These are phyloP conservation scores for Erythrophleum ivorense DNA, from an alignment of 331 rosid genomes.

Conservation along the genomic window DNA sequence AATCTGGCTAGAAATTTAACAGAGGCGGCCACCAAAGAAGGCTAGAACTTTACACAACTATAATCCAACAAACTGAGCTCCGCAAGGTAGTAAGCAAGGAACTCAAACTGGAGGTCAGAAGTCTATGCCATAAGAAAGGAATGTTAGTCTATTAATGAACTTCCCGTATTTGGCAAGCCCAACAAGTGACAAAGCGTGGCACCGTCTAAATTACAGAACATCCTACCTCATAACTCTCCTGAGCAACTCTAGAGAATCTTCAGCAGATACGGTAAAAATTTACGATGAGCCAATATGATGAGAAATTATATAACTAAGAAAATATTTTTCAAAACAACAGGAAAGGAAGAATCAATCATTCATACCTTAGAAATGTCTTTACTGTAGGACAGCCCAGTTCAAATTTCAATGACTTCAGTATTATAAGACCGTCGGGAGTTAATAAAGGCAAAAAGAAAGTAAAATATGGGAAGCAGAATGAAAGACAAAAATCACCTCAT, in stretches of 20 bases:
- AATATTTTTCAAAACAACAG: neutral
- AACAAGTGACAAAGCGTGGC: neutral
- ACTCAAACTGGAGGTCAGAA: conserved; percentile 71
- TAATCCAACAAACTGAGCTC: conserved; percentile 92
- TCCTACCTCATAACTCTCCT: conserved; percentile 61
- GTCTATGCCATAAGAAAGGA: conserved; percentile 48
- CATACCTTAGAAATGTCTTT: conserved; percentile 81
- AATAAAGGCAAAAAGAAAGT: conserved; percentile 8
- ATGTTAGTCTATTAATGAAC: conserved; percentile 9
- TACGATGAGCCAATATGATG: conserved; percentile 18
- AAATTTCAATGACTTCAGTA: conserved; percentile 74
- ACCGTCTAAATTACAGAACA: neutral
- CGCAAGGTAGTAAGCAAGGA: conserved; percentile 75
- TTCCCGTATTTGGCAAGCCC: neutral
- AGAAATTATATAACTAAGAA: no score
- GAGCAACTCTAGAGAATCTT: conserved; percentile 64
- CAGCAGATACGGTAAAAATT: conserved; percentile 49
- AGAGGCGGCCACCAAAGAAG: conserved; percentile 90
- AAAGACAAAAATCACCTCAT: conserved; percentile 58
- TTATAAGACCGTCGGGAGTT: neutral
- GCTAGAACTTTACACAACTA: conserved; percentile 70
- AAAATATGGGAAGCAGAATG: neutral
- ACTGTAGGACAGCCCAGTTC: conserved; percentile 91
- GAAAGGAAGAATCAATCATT: neutral
- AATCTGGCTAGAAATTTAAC: conserved; percentile 79